Conservation (phyloP, 805 yeast species). For the Yamadazyma paraphyllophila region DNA sequence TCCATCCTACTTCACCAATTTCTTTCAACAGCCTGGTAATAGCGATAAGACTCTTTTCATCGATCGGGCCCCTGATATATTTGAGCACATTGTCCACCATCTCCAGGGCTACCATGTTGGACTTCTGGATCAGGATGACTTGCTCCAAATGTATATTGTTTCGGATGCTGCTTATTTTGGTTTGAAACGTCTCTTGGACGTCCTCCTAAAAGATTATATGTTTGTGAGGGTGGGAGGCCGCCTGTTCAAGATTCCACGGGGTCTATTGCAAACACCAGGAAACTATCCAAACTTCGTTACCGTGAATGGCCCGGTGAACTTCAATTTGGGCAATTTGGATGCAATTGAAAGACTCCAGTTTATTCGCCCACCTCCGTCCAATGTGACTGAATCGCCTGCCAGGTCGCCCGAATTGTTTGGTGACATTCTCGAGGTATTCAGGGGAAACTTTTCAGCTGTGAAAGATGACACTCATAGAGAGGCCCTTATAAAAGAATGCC, state of each 20-base stretch:
- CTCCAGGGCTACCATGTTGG: slow-evolving; percentile 76
- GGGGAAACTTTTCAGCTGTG: slow-evolving; percentile 52
- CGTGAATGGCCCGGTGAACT: slow-evolving; percentile 48
- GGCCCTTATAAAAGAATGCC: slow-evolving; percentile 63
- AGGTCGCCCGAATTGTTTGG: slow-evolving; percentile 55
- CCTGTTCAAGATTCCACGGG: slow-evolving; percentile 58
- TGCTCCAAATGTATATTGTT: slow-evolving; percentile 52
- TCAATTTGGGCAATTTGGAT: slow-evolving; percentile 42
- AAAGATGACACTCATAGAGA: slow-evolving; percentile 53
- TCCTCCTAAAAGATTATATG: slow-evolving; percentile 45
- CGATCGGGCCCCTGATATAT: slow-evolving; percentile 72
- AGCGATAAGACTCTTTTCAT: slow-evolving; percentile 51
- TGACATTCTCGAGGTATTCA: slow-evolving; percentile 53
- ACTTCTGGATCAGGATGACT: slow-evolving; percentile 55
- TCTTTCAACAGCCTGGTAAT: slow-evolving; percentile 46
- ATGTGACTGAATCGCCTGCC: slow-evolving; percentile 51
- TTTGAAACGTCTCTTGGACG: slow-evolving; percentile 52
- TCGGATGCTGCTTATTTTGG: slow-evolving; percentile 73
- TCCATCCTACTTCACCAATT: slow-evolving; percentile 84
- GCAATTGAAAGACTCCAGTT: slow-evolving; percentile 38
- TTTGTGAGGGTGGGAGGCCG: slow-evolving; percentile 58
- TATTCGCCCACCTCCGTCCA: slow-evolving; percentile 76
- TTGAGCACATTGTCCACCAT: slow-evolving; percentile 65
- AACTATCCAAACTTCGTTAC: slow-evolving; percentile 78
- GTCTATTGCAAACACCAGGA: slow-evolving; percentile 56